Percentiles rank a stretch among this genome's conserved stretches.
Evolutionary conservation across 805 yeast species (phyloP).

Genomic region (Saccharomycopsis javanensis): DNA sequence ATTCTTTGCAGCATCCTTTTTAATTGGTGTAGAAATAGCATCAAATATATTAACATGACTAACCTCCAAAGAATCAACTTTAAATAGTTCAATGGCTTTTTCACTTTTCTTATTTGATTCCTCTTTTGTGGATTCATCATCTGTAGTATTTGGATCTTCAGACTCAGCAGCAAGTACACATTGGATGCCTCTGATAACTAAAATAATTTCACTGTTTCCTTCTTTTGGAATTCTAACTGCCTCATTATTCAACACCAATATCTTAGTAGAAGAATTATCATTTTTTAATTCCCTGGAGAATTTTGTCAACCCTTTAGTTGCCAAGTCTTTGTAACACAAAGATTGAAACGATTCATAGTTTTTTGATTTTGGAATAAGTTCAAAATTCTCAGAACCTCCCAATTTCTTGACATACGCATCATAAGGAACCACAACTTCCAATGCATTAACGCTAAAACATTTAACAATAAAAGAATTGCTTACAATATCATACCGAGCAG

Average conservation of each 20-base stretch:
- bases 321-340: slow-evolving; percentile 17
- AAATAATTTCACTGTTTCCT: slow-evolving; percentile 30
- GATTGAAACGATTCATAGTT: slow-evolving; percentile 6
- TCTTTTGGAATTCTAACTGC: slow-evolving; percentile 37
- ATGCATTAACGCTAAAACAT: slow-evolving; percentile 48
- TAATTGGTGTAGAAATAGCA: background rate
- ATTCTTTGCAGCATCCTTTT: background rate
- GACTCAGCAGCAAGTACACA: slow-evolving; percentile 32
- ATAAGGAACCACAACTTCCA: slow-evolving; percentile 42
- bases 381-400: slow-evolving; percentile 17
- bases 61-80: background rate
- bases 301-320: slow-evolving; percentile 14
- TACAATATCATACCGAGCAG: slow-evolving; percentile 9
- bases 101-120: background rate
- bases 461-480: slow-evolving; percentile 28
- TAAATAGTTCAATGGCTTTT: background rate
- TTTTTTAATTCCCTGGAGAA: slow-evolving; percentile 11
- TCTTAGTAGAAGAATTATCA: slow-evolving; percentile 9
- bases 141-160: slow-evolving; percentile 17
- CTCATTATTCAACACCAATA: slow-evolving; percentile 28
- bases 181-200: slow-evolving; percentile 40
- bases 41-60: background rate
- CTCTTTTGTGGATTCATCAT: slow-evolving; percentile 5
- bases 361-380: slow-evolving; percentile 12
- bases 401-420: slow-evolving; percentile 24